phyloP scores from a whole-genome alignment of 108 stramenopile genomes.

The Discostella stelligeroides region DNA sequence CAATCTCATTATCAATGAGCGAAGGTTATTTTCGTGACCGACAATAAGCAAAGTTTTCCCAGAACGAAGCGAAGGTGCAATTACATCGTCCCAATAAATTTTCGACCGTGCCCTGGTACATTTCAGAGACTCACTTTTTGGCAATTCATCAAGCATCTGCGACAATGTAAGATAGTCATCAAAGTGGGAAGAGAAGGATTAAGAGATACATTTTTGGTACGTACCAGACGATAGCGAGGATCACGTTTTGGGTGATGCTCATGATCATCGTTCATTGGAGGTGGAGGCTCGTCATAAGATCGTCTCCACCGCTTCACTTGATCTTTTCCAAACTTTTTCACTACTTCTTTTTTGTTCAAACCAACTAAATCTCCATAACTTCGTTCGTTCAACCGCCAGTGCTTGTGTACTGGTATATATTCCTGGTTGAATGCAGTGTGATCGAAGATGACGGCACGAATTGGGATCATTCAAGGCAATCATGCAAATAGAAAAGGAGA shows the following conservation, averaged over 20 bases:
- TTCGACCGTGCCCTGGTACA: slow-evolving; percentile 83
- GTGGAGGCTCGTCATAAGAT: slow-evolving; percentile 92
- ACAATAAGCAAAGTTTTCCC: slow-evolving; percentile 93
- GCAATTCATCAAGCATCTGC: slow-evolving; percentile 69
- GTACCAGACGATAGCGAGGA: slow-evolving; percentile 79
- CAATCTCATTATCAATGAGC: slow-evolving; percentile 92
- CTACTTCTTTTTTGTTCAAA: slow-evolving; percentile 93
- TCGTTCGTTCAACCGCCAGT: slow-evolving; percentile 94
- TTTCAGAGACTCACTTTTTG: slow-evolving; percentile 81
- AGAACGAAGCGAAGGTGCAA: slow-evolving; percentile 77
- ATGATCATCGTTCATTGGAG: slow-evolving; percentile 71
- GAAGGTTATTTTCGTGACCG: slow-evolving; percentile 97
- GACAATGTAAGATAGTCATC: not conserved
- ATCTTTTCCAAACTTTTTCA: slow-evolving; percentile 72
- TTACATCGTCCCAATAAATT: slow-evolving; percentile 88
- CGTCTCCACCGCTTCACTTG: slow-evolving; percentile 89
- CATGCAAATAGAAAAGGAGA: not conserved
- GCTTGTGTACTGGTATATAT: slow-evolving; percentile 88
- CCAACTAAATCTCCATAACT: slow-evolving; percentile 89
- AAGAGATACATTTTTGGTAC: slow-evolving; percentile 1
- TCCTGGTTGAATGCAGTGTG: slow-evolving; percentile 33
- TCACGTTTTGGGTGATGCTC: slow-evolving; percentile 79
- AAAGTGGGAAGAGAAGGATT: not conserved
- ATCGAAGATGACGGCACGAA: not conserved
- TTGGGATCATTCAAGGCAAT: not conserved